These are phyloP conservation scores for Neoarthrinium moseri DNA, from an alignment of 2,329 filamentous ascomycete species.

Conservation along the genomic window DNA sequence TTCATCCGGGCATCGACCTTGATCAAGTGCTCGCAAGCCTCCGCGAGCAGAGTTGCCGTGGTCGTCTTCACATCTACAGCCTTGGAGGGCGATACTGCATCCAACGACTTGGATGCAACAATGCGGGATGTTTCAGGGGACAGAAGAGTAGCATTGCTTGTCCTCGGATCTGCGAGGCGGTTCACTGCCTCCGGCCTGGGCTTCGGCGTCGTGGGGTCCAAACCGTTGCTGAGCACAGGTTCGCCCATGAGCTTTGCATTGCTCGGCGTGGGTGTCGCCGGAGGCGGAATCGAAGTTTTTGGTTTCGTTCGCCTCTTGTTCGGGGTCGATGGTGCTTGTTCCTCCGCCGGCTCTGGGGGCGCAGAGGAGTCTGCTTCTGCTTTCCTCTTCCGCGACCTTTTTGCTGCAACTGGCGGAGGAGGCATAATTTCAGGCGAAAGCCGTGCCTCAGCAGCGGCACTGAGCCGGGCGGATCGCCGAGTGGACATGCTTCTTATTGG, in stretches of 20 bases:
- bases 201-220: constrained; percentile 29
- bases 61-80: constrained; percentile 46
- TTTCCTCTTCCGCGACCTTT: constrained; percentile 34
- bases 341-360: constrained; percentile 12
- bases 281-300: constrained; percentile 28
- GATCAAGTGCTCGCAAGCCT: constrained; percentile 74
- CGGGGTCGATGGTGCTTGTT: constrained; percentile 26
- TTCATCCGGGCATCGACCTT: constrained; percentile 70
- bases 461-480: constrained; percentile 27
- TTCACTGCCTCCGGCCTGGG: constrained; percentile 40
- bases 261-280: constrained; percentile 47
- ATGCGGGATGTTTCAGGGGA: constrained; percentile 69
- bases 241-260: constrained; percentile 39
- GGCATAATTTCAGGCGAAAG: constrained; percentile 15
- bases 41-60: constrained; percentile 70
- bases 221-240: constrained; percentile 15
- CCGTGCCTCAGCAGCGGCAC: constrained; percentile 20
- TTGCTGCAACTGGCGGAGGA: constrained; percentile 19
- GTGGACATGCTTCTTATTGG: constrained; percentile 23
- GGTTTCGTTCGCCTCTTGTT: constrained; percentile 24
- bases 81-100: constrained; percentile 45
- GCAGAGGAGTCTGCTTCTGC: neutral
- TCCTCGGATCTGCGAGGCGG: constrained; percentile 61
- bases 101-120: constrained; percentile 50
- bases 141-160: constrained; percentile 69